Base-by-base conservation (phyloP, 352 stramenopile species). In the Phytophthora cryptogea region DNA sequence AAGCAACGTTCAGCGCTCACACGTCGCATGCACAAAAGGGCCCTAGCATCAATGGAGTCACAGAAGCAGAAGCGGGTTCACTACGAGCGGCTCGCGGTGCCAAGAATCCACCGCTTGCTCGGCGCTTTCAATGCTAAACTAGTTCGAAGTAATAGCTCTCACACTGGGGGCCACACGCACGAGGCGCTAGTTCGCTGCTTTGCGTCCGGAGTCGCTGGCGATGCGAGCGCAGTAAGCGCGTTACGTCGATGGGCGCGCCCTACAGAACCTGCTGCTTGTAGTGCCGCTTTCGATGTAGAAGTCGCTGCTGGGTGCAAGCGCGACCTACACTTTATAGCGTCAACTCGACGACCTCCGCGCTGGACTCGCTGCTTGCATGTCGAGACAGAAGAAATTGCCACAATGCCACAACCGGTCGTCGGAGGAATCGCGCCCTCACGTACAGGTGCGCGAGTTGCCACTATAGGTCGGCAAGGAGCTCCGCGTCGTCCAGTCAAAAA, bases 401-500 rank as follows among this genome's bases (percentile, higher is more conserved):
- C 20, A 23, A 23, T 23, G 20, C 20, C 20, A 23, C 20, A 23
- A 23, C 20, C 20, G 20, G 20, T 23, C 20, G 20, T n/a, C 32
- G 32, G 32, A n/a, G 4, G 10, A 37, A 37, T 3, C 32, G 32
- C 20, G 32, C 54, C 61, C 61, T 56, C 35, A 69, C 61, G 61
- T 59, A 65, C 61, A 69, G 31, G 14, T 54, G 28, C 35, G 17
- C 20, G 16, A 57, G 32, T 55, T 33, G n/a, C 13, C 2, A 31
- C 16, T 51, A 65, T 69, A 69, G 54, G 39, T 4, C 0, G 10
- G 2, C 4, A 23, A 1, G 33, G 10, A 27, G 23, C 40, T 5
- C 7, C 10, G 8, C 3, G 2, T 11, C 1, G 36, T 14, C 1
- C 9, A 28, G 23, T 49, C 17, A 76, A 72, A 76, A 74, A 76